phyloP scores from a whole-genome alignment of 2,329 filamentous ascomycete genomes.

The Pseudopithomyces chartarum region DNA sequence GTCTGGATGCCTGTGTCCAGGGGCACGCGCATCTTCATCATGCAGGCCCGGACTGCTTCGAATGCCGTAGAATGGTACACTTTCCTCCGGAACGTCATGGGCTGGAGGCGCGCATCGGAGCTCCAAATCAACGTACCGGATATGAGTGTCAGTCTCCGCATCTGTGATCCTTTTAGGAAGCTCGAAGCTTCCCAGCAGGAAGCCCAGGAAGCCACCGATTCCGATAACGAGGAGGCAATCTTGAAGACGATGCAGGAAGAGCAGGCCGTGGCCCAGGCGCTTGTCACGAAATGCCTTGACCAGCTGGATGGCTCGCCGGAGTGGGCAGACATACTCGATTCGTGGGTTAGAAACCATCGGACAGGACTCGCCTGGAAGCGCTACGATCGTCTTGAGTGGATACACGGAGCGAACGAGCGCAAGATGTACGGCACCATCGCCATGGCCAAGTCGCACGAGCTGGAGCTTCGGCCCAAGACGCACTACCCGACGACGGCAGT shows the following conservation, averaged over 20 bases:
- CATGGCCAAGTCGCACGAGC: conserved; percentile 69
- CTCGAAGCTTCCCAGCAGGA: conserved; percentile 52
- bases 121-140: conserved; percentile 68
- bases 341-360: conserved; percentile 63
- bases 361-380: conserved; percentile 72
- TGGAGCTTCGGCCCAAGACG: conserved; percentile 67
- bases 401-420: conserved; percentile 67
- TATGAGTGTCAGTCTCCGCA: conserved; percentile 61
- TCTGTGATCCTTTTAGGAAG: conserved; percentile 64
- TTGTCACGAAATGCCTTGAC: conserved; percentile 63
- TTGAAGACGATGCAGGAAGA: conserved; percentile 55
- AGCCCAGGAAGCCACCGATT: conserved; percentile 50
- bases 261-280: conserved; percentile 59
- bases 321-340: conserved; percentile 63
- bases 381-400: conserved; percentile 71
- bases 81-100: conserved; percentile 64
- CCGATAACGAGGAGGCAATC: conserved; percentile 53
- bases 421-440: conserved; percentile 73
- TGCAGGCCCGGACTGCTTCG: conserved; percentile 64
- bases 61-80: conserved; percentile 72
- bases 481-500: conserved; percentile 64
- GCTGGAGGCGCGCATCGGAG: conserved; percentile 60
- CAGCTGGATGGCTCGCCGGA: conserved; percentile 62
- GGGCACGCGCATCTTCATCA: conserved; percentile 63
- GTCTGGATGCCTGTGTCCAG: conserved; percentile 61